These are phyloP conservation scores for Lactuca saligna DNA, from an alignment of 129 eudicot genomes.

Conservation along the genomic window DNA sequence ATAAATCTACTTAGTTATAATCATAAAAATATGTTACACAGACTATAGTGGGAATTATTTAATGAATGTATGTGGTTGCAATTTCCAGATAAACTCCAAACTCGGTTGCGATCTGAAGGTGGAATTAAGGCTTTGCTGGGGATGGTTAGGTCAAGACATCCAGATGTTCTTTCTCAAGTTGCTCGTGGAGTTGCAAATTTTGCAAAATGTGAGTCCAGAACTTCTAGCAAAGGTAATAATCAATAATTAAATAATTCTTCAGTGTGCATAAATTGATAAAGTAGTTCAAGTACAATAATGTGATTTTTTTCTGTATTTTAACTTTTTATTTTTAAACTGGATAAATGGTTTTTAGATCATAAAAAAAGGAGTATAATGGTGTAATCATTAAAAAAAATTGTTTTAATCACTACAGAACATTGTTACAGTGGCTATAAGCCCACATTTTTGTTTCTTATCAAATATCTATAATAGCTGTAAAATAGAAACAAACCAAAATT, in stretches of 20 bases:
- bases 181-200: slow-evolving; percentile 99
- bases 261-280: background rate
- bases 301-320: too few species aligned
- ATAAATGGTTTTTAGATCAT: too few species aligned
- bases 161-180: slow-evolving; percentile 95
- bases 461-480: background rate
- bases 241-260: too few species aligned
- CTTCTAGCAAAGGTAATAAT: slow-evolving; percentile 67
- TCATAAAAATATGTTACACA: too few species aligned
- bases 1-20: too few species aligned
- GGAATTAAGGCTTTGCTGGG: slow-evolving; percentile 93
- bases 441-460: background rate
- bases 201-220: slow-evolving; percentile 96
- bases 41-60: too few species aligned
- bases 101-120: slow-evolving; percentile 87
- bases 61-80: background rate
- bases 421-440: too few species aligned
- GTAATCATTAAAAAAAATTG: too few species aligned
- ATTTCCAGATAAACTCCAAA: slow-evolving; percentile 80
- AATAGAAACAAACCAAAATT: slow-evolving; percentile 4
- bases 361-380: too few species aligned
- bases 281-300: too few species aligned
- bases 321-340: too few species aligned
- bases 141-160: slow-evolving; percentile 96
- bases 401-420: too few species aligned